A percentile compares a stretch with the other conserved stretches of the same genome.
phyloP scores from a whole-genome alignment of 805 yeast genomes.

The Saccharomycopsis fodiens region DNA sequence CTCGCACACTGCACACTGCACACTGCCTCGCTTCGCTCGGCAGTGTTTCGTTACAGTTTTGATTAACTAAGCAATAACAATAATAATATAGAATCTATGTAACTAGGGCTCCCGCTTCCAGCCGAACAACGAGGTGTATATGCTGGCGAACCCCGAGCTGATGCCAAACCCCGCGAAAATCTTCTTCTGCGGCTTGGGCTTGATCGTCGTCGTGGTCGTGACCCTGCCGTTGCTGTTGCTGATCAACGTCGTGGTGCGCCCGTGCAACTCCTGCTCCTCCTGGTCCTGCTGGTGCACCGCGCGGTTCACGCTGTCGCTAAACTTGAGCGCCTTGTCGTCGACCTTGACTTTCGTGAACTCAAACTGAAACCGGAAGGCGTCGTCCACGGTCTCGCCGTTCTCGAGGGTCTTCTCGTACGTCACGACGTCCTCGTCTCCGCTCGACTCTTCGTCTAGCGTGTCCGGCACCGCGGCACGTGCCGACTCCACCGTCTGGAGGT shows the following conservation, averaged over 20 bases:
- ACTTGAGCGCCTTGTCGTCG: slow-evolving; percentile 15
- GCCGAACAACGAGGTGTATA: slow-evolving; percentile 10
- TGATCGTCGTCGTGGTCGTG: slow-evolving; percentile 16
- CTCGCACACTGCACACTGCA: no score
- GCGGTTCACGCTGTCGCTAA: slow-evolving; percentile 12
- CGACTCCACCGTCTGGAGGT: background rate
- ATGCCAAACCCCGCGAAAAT: slow-evolving; percentile 10
- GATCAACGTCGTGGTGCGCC: slow-evolving; percentile 15
- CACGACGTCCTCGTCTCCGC: slow-evolving; percentile 14
- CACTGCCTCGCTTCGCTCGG: no score
- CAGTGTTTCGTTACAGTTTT: no score
- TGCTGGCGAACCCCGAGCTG: slow-evolving; percentile 8
- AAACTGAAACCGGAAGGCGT: slow-evolving; percentile 18
- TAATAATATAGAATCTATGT: no score
- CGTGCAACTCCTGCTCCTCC: slow-evolving; percentile 1
- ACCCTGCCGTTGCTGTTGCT: slow-evolving; percentile 18
- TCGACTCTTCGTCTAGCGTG: slow-evolving; percentile 9
- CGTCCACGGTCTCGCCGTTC: slow-evolving; percentile 6
- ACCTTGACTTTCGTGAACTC: slow-evolving; percentile 18
- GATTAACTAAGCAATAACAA: no score
- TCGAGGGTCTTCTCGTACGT: slow-evolving; percentile 18
- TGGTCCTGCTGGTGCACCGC: slow-evolving; percentile 6
- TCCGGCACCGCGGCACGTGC: background rate
- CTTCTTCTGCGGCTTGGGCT: slow-evolving; percentile 9
- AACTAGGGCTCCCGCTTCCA: slow-evolving; percentile 5